A percentile compares a stretch with the other conserved stretches of the same genome.
phyloP scores from a whole-genome alignment of 805 yeast species.

The Sporopachydermia quercuum region DNA sequence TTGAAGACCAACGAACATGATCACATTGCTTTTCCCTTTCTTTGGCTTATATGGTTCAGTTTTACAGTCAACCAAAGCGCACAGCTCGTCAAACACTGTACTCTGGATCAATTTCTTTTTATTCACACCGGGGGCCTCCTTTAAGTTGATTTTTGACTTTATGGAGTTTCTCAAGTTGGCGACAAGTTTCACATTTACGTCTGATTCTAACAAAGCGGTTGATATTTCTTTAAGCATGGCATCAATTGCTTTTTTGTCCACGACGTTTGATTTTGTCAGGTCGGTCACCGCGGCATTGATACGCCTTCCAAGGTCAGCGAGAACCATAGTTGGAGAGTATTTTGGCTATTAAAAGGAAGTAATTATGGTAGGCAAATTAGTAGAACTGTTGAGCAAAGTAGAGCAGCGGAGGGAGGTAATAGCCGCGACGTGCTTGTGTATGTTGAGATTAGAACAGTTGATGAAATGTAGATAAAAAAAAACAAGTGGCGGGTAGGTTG shows the following conservation, averaged over 20 bases:
- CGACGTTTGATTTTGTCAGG: constrained; percentile 38
- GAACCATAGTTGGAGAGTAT: constrained; percentile 35
- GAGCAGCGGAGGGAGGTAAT: neutral
- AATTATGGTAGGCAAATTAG: neutral
- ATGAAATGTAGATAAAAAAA: constrained; percentile 7
- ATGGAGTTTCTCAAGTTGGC: constrained; percentile 61
- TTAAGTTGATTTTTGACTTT: constrained; percentile 37
- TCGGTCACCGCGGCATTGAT: constrained; percentile 60
- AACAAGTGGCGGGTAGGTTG: constrained; percentile 6
- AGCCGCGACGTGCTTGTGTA: neutral
- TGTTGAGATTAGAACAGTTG: neutral
- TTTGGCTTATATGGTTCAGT: constrained; percentile 62
- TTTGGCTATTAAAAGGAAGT: constrained; percentile 1
- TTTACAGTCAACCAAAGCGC: constrained; percentile 63
- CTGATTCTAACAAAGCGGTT: constrained; percentile 84
- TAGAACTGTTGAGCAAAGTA: neutral
- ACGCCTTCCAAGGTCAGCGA: constrained; percentile 66
- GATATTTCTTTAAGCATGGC: constrained; percentile 75
- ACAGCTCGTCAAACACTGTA: constrained; percentile 86
- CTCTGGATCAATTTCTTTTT: constrained; percentile 76
- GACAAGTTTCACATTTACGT: constrained; percentile 80
- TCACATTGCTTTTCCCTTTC: constrained; percentile 63
- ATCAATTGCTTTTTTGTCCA: constrained; percentile 52
- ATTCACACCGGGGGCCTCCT: constrained; percentile 38
- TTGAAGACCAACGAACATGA: constrained; percentile 97